A percentile compares a stretch with the other conserved stretches of the same genome.
Conservation (phyloP, 2,329 filamentous ascomycete species). For the Fusarium armeniacum region DNA sequence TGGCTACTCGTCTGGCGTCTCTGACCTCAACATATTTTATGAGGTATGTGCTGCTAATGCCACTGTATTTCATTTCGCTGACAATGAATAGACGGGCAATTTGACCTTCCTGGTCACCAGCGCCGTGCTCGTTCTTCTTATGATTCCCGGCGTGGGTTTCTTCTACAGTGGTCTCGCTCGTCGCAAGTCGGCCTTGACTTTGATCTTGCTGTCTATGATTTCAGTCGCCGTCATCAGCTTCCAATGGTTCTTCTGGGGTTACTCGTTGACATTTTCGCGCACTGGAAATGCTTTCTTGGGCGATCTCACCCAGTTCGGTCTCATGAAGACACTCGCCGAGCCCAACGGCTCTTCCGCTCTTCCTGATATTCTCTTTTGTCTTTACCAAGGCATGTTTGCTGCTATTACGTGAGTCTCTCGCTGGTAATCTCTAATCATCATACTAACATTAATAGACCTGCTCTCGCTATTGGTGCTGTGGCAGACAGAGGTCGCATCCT, state of each 20-base stretch:
- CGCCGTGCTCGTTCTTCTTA: slow-evolving; percentile 85
- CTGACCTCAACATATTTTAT: slow-evolving; percentile 88
- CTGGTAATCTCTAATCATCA: not conserved
- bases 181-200: slow-evolving; percentile 87
- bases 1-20: slow-evolving; percentile 65
- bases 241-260: slow-evolving; percentile 98
- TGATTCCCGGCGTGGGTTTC: slow-evolving; percentile 94
- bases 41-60: slow-evolving; percentile 65
- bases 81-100: slow-evolving; percentile 74
- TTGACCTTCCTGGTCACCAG: slow-evolving; percentile 84
- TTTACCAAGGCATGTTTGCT: slow-evolving; percentile 93
- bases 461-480: slow-evolving; percentile 71
- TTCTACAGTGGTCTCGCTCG: slow-evolving; percentile 94
- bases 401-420: slow-evolving; percentile 79
- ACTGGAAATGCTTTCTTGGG: slow-evolving; percentile 83
- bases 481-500: slow-evolving; percentile 73
- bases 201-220: slow-evolving; percentile 89
- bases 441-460: slow-evolving; percentile 58
- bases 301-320: slow-evolving; percentile 83
- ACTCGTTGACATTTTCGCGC: slow-evolving; percentile 87
- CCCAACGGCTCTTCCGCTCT: slow-evolving; percentile 80
- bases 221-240: slow-evolving; percentile 84
- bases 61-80: not conserved
- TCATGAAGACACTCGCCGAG: slow-evolving; percentile 80
- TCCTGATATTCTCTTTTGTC: slow-evolving; percentile 85